Evolutionary conservation across 1,284 basidiomycete genomes (phyloP), one percentile per base, ranked within the genome.

Genomic region (Kalmanozyma brasiliensis): DNA sequence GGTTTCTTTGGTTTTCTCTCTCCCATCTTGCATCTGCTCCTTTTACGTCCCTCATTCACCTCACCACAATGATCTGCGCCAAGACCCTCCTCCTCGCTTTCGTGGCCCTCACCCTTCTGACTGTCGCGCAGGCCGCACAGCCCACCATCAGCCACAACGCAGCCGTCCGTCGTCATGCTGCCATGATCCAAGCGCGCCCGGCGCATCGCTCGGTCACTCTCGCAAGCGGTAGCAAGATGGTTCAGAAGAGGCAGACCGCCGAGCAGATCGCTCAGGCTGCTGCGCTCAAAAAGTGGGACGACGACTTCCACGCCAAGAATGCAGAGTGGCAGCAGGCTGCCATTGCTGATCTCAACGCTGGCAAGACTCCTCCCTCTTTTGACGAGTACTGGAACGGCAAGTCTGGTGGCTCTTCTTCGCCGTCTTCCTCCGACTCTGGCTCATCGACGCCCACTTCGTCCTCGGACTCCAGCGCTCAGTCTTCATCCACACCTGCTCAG

Each of bases 361-460:
- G 75, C 32, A 47, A 77, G 56, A 73, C 62, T 3, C 73, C 73
- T 0, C 66, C 64, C 1, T 49, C 40, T 10, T 77, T 43, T 26
- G 73, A 75, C 41, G 43, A 64, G 19, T 77, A 63, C 53, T 65
- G 55, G 62, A 42, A 36, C 17, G 51, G 51, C 33, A 64, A 77
- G 43, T 49, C 52, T 2, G 53, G 49, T 45, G 24, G 35, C 51
- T 55, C 49, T 10, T 43, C 73, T 73, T 82, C 47, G 74, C 81
- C 52, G 59, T 81, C 67, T 71, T 80, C 66, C 67, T 78, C 9
- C 70, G 82, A 22, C 49, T 81, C 49, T 76, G 82, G 55, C 79
- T 79, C 29, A 77, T 81, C 63, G 29, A 78, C 30, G 55, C 80
- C 52, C 74, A 78, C 16, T 73, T 76, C 49, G 65, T 29, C 26